Conservation (phyloP, 2,329 filamentous ascomycete species). For the Botrytis galanthina region DNA sequence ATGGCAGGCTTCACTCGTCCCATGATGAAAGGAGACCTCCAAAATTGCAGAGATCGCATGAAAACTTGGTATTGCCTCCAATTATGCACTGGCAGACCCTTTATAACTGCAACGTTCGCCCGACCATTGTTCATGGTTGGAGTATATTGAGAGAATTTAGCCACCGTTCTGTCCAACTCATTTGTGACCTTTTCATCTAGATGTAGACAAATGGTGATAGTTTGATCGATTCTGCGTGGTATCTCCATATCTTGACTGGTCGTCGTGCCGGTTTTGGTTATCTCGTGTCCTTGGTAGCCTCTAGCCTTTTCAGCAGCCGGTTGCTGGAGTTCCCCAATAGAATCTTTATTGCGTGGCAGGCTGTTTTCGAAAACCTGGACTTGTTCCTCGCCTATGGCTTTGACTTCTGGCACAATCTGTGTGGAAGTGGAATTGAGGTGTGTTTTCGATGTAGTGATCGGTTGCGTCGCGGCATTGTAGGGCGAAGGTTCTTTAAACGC, state of each 20-base stretch:
- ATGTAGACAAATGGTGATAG: background rate
- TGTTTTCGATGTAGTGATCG: background rate
- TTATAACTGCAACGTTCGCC: conserved; percentile 6
- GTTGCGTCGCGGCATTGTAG: background rate
- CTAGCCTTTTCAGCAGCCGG: background rate
- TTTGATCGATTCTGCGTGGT: background rate
- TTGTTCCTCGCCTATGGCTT: background rate
- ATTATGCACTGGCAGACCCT: conserved; percentile 11
- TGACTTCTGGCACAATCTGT: background rate
- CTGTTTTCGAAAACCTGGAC: background rate
- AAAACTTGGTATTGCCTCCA: conserved; percentile 17
- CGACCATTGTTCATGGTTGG: conserved; percentile 6
- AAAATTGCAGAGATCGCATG: conserved; percentile 1
- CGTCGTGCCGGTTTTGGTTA: background rate
- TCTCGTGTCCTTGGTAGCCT: background rate
- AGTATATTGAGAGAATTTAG: background rate
- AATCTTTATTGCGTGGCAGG: background rate
- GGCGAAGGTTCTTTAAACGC: background rate
- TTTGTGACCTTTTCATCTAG: background rate
- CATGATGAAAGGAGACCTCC: background rate
- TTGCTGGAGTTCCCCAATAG: background rate
- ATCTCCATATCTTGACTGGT: background rate
- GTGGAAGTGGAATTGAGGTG: background rate
- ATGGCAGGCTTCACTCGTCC: conserved; percentile 1
- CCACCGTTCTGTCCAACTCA: conserved; percentile 4